These are phyloP conservation scores for Ustilago xerochloae DNA, from an alignment of 1,284 basidiomycete genomes.

Conservation along the genomic window DNA sequence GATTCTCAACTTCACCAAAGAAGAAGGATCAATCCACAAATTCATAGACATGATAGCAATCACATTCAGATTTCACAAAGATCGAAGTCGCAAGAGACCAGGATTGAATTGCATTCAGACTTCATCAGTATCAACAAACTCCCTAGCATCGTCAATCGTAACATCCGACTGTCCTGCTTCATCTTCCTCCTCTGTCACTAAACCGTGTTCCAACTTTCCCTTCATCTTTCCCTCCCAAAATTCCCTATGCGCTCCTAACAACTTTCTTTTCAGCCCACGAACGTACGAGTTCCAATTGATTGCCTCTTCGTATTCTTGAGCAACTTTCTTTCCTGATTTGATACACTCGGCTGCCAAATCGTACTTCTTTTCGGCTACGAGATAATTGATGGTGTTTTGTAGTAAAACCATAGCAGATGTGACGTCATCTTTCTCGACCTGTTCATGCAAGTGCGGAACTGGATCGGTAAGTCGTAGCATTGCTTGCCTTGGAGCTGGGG, in stretches of 20 bases:
- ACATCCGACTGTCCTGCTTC: slow-evolving; percentile 47
- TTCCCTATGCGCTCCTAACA: slow-evolving; percentile 20
- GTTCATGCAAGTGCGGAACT: slow-evolving; percentile 30
- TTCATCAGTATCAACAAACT: slow-evolving; percentile 43
- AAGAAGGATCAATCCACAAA: slow-evolving; percentile 10
- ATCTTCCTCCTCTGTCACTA: slow-evolving; percentile 43
- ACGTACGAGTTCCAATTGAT: slow-evolving; percentile 45
- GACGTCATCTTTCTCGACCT: slow-evolving; percentile 46
- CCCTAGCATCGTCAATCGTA: slow-evolving; percentile 26
- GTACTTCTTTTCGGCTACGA: slow-evolving; percentile 27
- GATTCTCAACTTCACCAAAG: slow-evolving; percentile 35
- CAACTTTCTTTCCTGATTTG: slow-evolving; percentile 29
- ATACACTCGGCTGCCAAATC: slow-evolving; percentile 16
- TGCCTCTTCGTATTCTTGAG: slow-evolving; percentile 48
- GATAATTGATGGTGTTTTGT: slow-evolving; percentile 35
- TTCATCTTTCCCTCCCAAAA: slow-evolving; percentile 38
- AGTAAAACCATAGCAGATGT: slow-evolving; percentile 43
- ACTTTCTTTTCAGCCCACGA: slow-evolving; percentile 24
- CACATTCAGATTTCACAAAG: neutral
- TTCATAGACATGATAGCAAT: neutral
- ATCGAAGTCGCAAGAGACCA: neutral
- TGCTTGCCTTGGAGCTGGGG: neutral
- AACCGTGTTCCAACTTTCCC: slow-evolving; percentile 25
- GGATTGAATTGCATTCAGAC: slow-evolving; percentile 3
- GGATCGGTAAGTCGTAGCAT: slow-evolving; percentile 27